Evolutionary conservation across 2,329 filamentous ascomycete genomes (phyloP).

Genomic region (Tricladium varicosporioides): DNA sequence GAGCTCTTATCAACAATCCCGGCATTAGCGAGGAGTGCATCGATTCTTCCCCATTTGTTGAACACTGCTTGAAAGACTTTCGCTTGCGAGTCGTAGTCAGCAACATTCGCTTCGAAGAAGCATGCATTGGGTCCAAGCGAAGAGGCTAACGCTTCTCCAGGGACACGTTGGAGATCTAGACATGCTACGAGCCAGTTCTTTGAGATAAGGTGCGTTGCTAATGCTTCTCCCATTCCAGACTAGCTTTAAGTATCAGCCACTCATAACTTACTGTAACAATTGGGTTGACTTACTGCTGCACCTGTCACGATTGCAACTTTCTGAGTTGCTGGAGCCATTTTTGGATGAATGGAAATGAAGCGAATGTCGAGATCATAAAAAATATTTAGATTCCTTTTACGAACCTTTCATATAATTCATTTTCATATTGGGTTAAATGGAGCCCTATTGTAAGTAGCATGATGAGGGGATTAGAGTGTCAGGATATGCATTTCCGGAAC

Average conservation of each 20-base stretch:
- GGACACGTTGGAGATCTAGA: conserved; percentile 37
- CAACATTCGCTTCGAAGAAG: conserved; percentile 46
- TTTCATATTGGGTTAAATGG: too few relatives aligned
- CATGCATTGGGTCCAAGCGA: conserved; percentile 33
- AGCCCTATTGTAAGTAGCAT: too few relatives aligned
- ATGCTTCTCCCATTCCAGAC: conserved; percentile 47
- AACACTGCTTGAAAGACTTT: conserved; percentile 43
- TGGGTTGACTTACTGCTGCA: not conserved
- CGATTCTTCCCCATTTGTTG: conserved; percentile 44
- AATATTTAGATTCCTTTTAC: not conserved
- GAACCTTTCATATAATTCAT: not conserved
- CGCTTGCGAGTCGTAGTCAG: conserved; percentile 45
- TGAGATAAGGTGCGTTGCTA: conserved; percentile 36
- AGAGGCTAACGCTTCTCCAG: conserved; percentile 13
- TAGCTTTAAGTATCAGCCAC: conserved; percentile 18
- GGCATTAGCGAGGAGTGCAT: conserved; percentile 49
- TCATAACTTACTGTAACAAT: too few relatives aligned
- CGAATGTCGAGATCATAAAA: not conserved
- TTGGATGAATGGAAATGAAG: not conserved
- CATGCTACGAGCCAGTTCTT: conserved; percentile 37
- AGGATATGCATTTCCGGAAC: too few relatives aligned
- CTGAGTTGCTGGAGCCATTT: not conserved
- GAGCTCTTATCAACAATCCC: conserved; percentile 43
- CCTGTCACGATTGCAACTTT: not conserved
- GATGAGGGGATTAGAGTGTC: too few relatives aligned